phyloP scores from a whole-genome alignment of 257 asterid genomes.

The Solanum chiquidenum region DNA sequence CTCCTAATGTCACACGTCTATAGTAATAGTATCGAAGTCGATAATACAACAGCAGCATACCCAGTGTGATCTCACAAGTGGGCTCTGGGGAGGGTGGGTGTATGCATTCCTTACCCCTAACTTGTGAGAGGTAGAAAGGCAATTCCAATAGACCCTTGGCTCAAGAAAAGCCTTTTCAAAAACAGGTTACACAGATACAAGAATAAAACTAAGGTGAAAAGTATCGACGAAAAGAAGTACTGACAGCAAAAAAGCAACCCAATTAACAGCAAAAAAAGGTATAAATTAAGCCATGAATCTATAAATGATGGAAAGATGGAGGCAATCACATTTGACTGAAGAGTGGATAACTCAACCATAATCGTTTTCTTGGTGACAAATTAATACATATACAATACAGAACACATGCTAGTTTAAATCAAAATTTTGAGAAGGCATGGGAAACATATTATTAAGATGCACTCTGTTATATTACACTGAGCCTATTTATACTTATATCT shows the following conservation, averaged over 20 bases:
- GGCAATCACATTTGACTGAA: background rate
- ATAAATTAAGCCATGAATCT: background rate
- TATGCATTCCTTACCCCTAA: background rate
- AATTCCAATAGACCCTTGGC: background rate
- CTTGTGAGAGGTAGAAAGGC: background rate
- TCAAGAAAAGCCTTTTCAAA: background rate
- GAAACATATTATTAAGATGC: background rate
- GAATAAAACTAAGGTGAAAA: background rate
- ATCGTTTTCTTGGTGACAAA: background rate
- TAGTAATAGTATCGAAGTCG: background rate
- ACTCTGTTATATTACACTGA: background rate
- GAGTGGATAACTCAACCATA: background rate
- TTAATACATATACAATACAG: background rate
- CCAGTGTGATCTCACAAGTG: background rate
- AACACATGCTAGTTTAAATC: background rate
- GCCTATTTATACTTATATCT: background rate
- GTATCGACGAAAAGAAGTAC: background rate
- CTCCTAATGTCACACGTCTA: background rate
- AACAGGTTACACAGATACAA: background rate
- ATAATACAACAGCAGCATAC: background rate
- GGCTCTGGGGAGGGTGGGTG: background rate
- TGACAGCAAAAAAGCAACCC: background rate
- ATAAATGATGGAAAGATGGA: background rate
- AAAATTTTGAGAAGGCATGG: background rate
- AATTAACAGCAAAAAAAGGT: background rate